Percentiles rank a stretch among this genome's conserved stretches.
phyloP scores from a whole-genome alignment of 2,329 filamentous ascomycete species.

The Apiospora malaysiana region DNA sequence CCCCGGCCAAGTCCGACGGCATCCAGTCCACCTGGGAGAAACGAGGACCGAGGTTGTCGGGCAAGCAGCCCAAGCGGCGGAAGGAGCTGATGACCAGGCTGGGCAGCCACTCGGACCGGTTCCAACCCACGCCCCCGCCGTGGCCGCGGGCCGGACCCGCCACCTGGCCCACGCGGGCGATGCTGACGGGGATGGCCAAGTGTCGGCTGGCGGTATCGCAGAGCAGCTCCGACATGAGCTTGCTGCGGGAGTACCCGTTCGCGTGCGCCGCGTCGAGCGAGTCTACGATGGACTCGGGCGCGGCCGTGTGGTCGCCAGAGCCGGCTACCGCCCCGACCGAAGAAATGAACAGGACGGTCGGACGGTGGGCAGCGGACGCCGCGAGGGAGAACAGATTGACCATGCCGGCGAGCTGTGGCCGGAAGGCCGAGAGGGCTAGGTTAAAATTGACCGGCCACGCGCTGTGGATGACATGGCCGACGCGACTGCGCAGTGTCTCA shows the following conservation, averaged over 20 bases:
- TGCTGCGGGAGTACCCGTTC: slow-evolving; percentile 37
- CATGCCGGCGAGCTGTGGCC: slow-evolving; percentile 31
- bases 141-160: slow-evolving; percentile 26
- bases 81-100: slow-evolving; percentile 44
- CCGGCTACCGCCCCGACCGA: not conserved
- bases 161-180: slow-evolving; percentile 40
- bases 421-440: slow-evolving; percentile 28
- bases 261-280: not conserved
- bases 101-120: slow-evolving; percentile 45
- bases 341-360: not conserved
- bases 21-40: slow-evolving; percentile 52
- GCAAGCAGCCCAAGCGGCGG: slow-evolving; percentile 41
- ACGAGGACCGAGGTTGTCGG: slow-evolving; percentile 39
- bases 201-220: slow-evolving; percentile 31
- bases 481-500: slow-evolving; percentile 24
- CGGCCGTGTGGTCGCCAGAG: not conserved
- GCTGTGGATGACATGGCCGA: slow-evolving; percentile 33
- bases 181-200: slow-evolving; percentile 26
- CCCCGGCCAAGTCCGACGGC: slow-evolving; percentile 22
- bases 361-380: not conserved
- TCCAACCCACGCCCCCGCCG: slow-evolving; percentile 37
- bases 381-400: slow-evolving; percentile 31
- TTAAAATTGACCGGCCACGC: slow-evolving; percentile 38
- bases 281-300: not conserved
- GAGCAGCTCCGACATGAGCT: slow-evolving; percentile 38